phyloP scores from a whole-genome alignment of 2,329 filamentous ascomycete genomes.

The Pseudocercospora crystallina region DNA sequence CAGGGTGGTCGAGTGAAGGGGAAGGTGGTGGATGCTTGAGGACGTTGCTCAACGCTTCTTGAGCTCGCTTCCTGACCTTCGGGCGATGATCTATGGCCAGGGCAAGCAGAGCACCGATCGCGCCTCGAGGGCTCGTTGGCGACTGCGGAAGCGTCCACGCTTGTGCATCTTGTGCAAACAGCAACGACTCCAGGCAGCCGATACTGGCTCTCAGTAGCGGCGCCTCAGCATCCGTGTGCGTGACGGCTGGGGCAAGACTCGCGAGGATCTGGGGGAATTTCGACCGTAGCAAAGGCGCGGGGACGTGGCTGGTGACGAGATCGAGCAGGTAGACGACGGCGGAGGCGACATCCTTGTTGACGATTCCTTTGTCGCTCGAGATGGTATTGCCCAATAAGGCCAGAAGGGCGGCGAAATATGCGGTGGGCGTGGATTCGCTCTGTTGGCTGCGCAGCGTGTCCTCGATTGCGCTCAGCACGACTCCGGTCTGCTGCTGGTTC shows the following conservation, averaged over 20 bases:
- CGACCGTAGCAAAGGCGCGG: conserved; percentile 81
- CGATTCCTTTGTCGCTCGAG: conserved; percentile 58
- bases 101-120: conserved; percentile 80
- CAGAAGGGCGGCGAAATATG: conserved; percentile 93
- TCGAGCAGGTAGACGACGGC: conserved; percentile 96
- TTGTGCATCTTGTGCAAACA: conserved; percentile 81
- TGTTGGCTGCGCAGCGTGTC: conserved; percentile 88
- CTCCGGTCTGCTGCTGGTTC: conserved; percentile 86
- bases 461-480: conserved; percentile 88
- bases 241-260: conserved; percentile 79
- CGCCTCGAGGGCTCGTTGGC: conserved; percentile 81
- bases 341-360: conserved; percentile 79
- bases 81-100: conserved; percentile 84
- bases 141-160: conserved; percentile 85
- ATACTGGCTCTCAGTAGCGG: conserved; percentile 84
- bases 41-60: conserved; percentile 82
- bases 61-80: conserved; percentile 90
- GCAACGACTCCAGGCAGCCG: conserved; percentile 87
- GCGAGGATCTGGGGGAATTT: conserved; percentile 94
- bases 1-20: conserved; percentile 89
- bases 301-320: conserved; percentile 79
- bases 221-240: conserved; percentile 78
- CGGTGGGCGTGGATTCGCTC: conserved; percentile 77
- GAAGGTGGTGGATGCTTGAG: conserved; percentile 84
- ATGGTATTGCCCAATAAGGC: conserved; percentile 80